Conservation (phyloP, 2,329 filamentous ascomycete species). For the Sporothrix curviconia region DNA sequence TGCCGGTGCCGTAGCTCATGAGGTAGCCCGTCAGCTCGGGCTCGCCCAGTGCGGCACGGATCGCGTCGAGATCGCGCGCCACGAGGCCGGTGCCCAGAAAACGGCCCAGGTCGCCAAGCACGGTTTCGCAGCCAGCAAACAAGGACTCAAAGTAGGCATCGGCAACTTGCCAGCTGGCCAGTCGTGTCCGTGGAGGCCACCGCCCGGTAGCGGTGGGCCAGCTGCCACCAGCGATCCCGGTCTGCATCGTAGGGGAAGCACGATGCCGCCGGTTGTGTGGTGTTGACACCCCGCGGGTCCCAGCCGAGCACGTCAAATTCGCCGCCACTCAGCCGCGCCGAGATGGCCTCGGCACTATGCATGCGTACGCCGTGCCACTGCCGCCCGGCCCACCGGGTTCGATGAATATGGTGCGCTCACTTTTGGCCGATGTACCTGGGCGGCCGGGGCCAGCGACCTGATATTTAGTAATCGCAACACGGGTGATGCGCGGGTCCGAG, state of each 20-base stretch:
- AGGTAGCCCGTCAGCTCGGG: slow-evolving; percentile 43
- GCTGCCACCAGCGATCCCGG: slow-evolving; percentile 40
- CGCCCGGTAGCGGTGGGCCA: slow-evolving; percentile 34
- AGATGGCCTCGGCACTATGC: slow-evolving; percentile 31
- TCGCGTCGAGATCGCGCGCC: slow-evolving; percentile 43
- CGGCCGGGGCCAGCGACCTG: slow-evolving; percentile 37
- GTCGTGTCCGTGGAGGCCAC: slow-evolving; percentile 27
- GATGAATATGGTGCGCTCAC: slow-evolving; percentile 41
- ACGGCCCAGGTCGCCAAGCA: slow-evolving; percentile 38
- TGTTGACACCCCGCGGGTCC: slow-evolving; percentile 49
- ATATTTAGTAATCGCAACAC: slow-evolving; percentile 43
- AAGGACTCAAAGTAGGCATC: slow-evolving; percentile 42
- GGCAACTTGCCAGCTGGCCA: slow-evolving; percentile 34
- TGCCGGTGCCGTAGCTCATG: slow-evolving; percentile 46
- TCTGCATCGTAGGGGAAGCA: slow-evolving; percentile 42
- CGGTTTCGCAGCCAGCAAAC: slow-evolving; percentile 37
- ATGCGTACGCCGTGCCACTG: slow-evolving; percentile 37
- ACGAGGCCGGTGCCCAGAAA: slow-evolving; percentile 43
- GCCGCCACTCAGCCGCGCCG: slow-evolving; percentile 36
- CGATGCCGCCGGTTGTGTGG: slow-evolving; percentile 36
- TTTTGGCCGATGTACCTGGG: slow-evolving; percentile 30
- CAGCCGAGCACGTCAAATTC: slow-evolving; percentile 45
- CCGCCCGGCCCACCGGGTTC: slow-evolving; percentile 46
- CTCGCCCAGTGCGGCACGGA: slow-evolving; percentile 39
- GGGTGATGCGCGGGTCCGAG: slow-evolving; percentile 36